Evolutionary conservation across 495 filamentous ascomycete genomes (phyloP), one percentile per base, ranked within the genome.

Genomic region (Penicillium antarcticum): DNA sequence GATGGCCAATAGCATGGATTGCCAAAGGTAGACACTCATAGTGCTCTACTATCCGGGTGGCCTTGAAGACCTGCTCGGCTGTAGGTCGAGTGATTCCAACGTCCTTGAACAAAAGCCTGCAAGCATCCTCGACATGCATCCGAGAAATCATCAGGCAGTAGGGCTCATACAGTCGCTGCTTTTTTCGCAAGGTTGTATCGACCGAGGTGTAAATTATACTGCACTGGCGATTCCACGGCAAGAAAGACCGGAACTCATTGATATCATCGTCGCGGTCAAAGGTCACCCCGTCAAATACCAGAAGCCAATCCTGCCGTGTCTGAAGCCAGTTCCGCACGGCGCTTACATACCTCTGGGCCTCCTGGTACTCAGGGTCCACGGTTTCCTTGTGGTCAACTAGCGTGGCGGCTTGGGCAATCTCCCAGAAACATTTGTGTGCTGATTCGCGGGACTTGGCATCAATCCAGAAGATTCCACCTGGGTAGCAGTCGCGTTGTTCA

Each of bases 381-480:
- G 72, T 53, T 4, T 80, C 76, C 14, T 62, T 60, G 9, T 47
- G 58, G 18, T 73, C 66, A 16, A 69, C 74, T 19, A 89, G 62
- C 0, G 77, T 78, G 17, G 80, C 83, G 16, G 80, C 81, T 63
- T 86, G 81, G 0, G 86, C 87, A 51, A 92, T 88, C 50, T 87
- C 82, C 81, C 86, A 88, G 62, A 81, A 92, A 36, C 83, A 83
- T 35, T 84, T 82, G 45, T 80, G 81, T 16, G 84, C 71, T 24
- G 87, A 82, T 43, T 81, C 70, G 18, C 74, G 66, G 9, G 80
- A 83, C 57, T 86, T 87, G 9, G 87, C 84, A 46, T 84, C 78
- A 26, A 92, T 77, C 89, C 89, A 94, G 60, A 91, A 94, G 17
- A 91, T 77, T 5, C 89, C 89, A 2, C 87, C 89, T 0, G 79